These are phyloP conservation scores for Coemansia sp. DNA, from an alignment of 192 early-diverging fungal genomes.

Conservation along the genomic window DNA sequence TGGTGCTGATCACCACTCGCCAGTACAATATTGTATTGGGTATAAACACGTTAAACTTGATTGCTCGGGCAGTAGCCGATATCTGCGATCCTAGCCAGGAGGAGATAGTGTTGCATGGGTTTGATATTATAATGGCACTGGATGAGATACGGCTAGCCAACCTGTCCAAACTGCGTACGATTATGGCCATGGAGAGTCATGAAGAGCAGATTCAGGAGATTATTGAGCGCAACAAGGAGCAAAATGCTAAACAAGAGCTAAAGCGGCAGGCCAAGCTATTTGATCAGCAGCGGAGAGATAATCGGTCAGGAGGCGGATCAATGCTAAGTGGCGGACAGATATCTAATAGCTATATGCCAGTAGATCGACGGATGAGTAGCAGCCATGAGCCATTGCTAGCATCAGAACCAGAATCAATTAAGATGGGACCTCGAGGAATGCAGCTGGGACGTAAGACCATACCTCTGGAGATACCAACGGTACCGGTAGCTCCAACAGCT, in stretches of 20 bases:
- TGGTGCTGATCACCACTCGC: conserved; percentile 93
- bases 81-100: conserved; percentile 81
- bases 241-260: conserved; percentile 95
- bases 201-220: conserved; percentile 97
- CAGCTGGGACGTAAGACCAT: conserved; percentile 79
- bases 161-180: conserved; percentile 86
- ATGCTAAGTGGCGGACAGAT: conserved; percentile 48
- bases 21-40: conserved; percentile 98
- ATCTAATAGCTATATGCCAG: conserved; percentile 1
- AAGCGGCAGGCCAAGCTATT: conserved; percentile 87
- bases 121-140: conserved; percentile 89
- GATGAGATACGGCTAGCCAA: conserved; percentile 94
- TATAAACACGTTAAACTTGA: conserved; percentile 92
- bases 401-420: conserved; percentile 31
- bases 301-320: conserved; percentile 56
- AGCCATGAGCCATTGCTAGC: conserved; percentile 48
- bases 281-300: conserved; percentile 86
- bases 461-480: too few relatives aligned
- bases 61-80: conserved; percentile 89
- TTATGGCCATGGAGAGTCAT: conserved; percentile 96
- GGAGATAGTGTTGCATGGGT: conserved; percentile 80
- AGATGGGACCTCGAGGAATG: conserved; percentile 82
- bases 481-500: too few relatives aligned
- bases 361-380: conserved; percentile 36
- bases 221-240: conserved; percentile 91